These are phyloP conservation scores for Lactuca sativa DNA, from an alignment of 129 eudicot species.

Conservation along the genomic window DNA sequence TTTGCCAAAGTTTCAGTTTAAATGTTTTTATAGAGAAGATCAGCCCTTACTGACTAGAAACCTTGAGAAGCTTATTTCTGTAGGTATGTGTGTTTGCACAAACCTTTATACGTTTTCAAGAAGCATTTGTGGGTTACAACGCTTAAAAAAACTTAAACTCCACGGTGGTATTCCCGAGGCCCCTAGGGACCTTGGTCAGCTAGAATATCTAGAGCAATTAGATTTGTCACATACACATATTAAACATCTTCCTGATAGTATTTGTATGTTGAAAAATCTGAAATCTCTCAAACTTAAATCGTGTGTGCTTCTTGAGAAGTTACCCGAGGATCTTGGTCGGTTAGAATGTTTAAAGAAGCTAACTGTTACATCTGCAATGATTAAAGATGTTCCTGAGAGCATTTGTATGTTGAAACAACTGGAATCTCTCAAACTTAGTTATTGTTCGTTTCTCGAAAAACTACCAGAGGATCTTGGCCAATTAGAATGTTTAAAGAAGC, in stretches of 20 bases:
- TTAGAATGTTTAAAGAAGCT: neutral
- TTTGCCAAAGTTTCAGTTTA: neutral
- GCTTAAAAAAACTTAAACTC: constrained; percentile 1
- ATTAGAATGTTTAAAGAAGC: too few species aligned
- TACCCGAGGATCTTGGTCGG: constrained; percentile 3
- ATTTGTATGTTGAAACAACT: too few species aligned
- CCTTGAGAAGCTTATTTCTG: constrained; percentile 7
- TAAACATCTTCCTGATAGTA: constrained; percentile 4
- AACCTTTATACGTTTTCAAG: neutral
- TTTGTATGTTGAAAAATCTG: neutral
- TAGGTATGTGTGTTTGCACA: neutral
- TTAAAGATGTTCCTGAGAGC: neutral
- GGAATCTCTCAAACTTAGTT: too few species aligned
- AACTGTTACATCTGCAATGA: neutral
- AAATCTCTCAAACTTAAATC: neutral
- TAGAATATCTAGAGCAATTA: neutral
- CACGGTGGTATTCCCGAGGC: neutral
- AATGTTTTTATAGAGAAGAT: neutral
- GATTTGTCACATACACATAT: neutral
- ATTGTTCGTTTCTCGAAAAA: too few species aligned
- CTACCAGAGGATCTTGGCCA: too few species aligned
- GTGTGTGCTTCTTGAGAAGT: constrained; percentile 8
- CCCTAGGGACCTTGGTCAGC: neutral
- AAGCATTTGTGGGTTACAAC: neutral
- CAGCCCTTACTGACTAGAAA: neutral